Base-by-base conservation (phyloP, 305 asterid genomes). In the Solanum hybrid region DNA sequence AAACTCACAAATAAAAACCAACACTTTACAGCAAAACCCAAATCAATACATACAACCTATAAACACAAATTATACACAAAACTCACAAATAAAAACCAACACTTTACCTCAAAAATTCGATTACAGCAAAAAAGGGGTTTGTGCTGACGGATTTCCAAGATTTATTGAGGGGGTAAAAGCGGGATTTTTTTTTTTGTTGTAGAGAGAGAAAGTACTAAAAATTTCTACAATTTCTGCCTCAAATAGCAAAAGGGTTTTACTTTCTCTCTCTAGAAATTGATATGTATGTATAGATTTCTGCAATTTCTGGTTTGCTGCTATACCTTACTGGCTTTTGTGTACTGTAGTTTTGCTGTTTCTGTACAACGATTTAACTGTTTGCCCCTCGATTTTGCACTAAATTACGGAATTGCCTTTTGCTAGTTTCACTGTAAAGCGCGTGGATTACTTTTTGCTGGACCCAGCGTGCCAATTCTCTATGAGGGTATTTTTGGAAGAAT, bases 261-360 rank as follows among this genome's bases (percentile, higher is more conserved):
- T 92, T 66, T 90, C 92, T 92, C 93, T 82, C 90, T 91, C 90
- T 38, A 85, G 17, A 38, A 81, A 78, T 60, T 77, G 66, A 78
- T 35, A 42, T 88, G 88, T 85, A 32, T 16, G 86, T 56, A 64
- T 77, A 32, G 85, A 79, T 88, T 90, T 26, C 27, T 56, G 36
- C 76, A 69, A 24, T 69, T 69, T 69, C 76, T 69, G 76, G 17
- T 69, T 24, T 2, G 31, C 32, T 69, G 32, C 76, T 24, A 87
- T 88, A 88, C 76, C 86, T 89, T 4, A 91, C 91, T 90, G 91
- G 88, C 92, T 89, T 69, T 89, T 90, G 90, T 86, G 77, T 88
- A 86, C 87, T 81, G 87, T 92, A 91, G 94, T 56, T 92, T 90
- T 90, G 93, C 94, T 92, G 94, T 91, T 87, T 85, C 77, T 56